Evolutionary conservation across 1,284 basidiomycete species (phyloP), one percentile per base, ranked within the genome.

Genomic region (Lentinula novae-zelandiae): DNA sequence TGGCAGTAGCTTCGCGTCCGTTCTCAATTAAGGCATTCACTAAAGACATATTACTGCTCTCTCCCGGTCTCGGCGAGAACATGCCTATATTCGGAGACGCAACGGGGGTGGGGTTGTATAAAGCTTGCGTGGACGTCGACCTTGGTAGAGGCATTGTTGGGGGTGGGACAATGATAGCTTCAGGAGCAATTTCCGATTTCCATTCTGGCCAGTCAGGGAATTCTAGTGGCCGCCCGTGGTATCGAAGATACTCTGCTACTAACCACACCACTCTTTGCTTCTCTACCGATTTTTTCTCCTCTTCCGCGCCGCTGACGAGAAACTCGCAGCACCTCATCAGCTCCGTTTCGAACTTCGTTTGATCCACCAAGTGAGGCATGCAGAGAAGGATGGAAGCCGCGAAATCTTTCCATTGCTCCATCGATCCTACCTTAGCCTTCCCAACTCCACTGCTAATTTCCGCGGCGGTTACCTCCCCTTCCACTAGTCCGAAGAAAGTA

Each of bases 291-390:
- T 75, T 78, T 17, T 66, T 64, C 9, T 71, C 71, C 3, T 81
- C 82, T 1, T 76, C 69, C 0, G 84, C 81, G 0, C 87, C 87
- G 40, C 74, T 78, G 46, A 91, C 74, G 34, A 91, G 77, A 70
- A 85, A 85, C 2, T 78, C 77, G 65, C 83, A 85, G 63, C 86
- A 86, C 27, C 90, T 78, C 17, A 81, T 72, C 57, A 92, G 82
- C 70, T 92, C 90, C n/a, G 70, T 68, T 69, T 92, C 90, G 63
- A 92, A 90, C 56, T 78, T 80, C 4, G 70, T 66, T 10, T 76
- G 78, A 2, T 81, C 84, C 40, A 83, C 78, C 49, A 87, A 69
- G 8, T 74, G 69, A 1, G 90, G 90, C 17, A 90, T 67, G 58
- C 77, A 79, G 22, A 90, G 77, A 8, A 90, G 64, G 33, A 89